Conservation (phyloP, 345 rosid species). For the Moringa oleifera region DNA sequence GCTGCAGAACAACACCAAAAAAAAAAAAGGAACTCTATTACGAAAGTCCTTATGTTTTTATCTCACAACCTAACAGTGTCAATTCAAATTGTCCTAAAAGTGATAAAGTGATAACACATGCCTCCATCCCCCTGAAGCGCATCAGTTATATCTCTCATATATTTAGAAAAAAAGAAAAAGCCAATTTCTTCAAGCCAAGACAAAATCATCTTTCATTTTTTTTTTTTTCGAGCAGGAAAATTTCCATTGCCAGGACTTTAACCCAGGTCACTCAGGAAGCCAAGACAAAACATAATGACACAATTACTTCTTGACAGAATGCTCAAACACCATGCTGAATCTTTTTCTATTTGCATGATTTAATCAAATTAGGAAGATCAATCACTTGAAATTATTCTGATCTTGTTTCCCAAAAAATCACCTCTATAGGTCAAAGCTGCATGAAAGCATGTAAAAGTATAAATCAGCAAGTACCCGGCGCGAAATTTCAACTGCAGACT, state of each 20-base stretch:
- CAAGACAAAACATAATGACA: too few relatives aligned
- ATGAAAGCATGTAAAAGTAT: too few relatives aligned
- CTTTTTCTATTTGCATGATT: too few relatives aligned
- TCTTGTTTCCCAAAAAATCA: too few relatives aligned
- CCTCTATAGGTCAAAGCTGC: too few relatives aligned
- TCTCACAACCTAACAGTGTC: neutral
- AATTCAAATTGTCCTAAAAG: neutral
- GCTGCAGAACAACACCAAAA: neutral
- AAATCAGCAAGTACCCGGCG: conserved; percentile 81
- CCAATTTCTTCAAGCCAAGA: neutral
- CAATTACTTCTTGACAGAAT: neutral
- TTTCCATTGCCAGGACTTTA: too few relatives aligned
- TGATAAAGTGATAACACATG: neutral
- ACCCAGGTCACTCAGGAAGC: too few relatives aligned
- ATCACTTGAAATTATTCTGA: too few relatives aligned
- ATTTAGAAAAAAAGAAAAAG: neutral
- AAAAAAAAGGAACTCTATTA: neutral
- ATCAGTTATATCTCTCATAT: neutral
- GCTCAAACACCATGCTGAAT: neutral
- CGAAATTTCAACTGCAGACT: conserved; percentile 56
- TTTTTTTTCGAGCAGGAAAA: too few relatives aligned
- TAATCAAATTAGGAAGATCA: neutral
- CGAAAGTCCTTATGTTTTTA: neutral
- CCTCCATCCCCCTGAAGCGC: neutral
- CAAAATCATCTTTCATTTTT: too few relatives aligned